Evolutionary conservation across 805 yeast species (phyloP).

Genomic region (Candida anglica): DNA sequence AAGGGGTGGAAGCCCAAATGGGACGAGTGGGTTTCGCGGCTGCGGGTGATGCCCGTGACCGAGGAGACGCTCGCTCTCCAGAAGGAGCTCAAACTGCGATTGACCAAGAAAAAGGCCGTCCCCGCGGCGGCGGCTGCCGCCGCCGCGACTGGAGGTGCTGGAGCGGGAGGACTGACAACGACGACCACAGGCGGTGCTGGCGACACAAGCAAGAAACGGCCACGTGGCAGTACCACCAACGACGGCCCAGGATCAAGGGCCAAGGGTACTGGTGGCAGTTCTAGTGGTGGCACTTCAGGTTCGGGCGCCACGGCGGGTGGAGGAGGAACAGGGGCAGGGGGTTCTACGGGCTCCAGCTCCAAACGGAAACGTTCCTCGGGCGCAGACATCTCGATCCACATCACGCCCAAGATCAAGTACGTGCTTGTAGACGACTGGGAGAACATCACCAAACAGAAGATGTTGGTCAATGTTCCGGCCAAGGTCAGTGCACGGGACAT

Average conservation of each 20-base stretch:
- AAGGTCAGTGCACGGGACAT: conserved; percentile 50
- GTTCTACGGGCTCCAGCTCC: background rate
- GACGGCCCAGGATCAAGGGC: background rate
- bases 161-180: background rate
- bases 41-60: conserved; percentile 63
- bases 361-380: background rate
- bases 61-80: conserved; percentile 66
- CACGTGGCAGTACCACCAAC: background rate
- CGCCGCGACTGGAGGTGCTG: background rate
- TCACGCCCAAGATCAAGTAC: conserved; percentile 67
- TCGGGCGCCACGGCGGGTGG: background rate
- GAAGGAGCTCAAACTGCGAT: conserved; percentile 46
- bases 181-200: background rate
- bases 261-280: background rate
- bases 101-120: conserved; percentile 4
- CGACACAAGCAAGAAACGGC: background rate
- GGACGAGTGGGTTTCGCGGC: conserved; percentile 91
- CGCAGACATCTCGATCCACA: conserved; percentile 49
- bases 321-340: conserved; percentile 6
- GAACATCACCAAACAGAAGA: conserved; percentile 73
- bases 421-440: conserved; percentile 93
- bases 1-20: conserved; percentile 94
- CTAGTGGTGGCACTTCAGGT: background rate
- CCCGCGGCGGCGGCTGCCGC: conserved; percentile 2
- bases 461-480: conserved; percentile 64